Percentiles rank a stretch among this genome's conserved stretches.
These are phyloP conservation scores for Talaromyces sp. DNA, from an alignment of 2,329 filamentous ascomycete species.

Conservation along the genomic window DNA sequence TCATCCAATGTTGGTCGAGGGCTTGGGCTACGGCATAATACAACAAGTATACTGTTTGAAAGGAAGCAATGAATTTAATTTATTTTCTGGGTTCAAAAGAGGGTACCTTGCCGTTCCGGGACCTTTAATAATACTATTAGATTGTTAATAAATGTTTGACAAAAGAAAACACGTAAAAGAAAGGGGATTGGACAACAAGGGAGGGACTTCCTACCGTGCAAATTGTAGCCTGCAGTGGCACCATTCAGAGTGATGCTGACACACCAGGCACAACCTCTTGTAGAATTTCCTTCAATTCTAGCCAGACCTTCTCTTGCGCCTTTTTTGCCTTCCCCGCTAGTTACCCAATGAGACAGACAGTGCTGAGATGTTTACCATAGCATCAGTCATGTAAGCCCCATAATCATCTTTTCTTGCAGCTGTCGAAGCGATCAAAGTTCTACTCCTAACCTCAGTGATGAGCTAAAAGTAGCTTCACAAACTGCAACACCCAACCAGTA, in stretches of 20 bases:
- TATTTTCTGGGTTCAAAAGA: no score
- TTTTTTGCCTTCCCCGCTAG: background rate
- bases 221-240: background rate
- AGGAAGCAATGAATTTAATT: no score
- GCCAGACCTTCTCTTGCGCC: conserved; percentile 1
- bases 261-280: conserved; percentile 15
- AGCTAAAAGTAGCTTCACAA: conserved; percentile 33
- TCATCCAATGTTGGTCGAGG: no score
- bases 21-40: no score
- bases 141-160: background rate
- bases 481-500: background rate
- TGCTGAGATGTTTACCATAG: conserved; percentile 19
- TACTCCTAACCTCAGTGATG: conserved; percentile 46
- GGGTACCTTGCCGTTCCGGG: background rate
- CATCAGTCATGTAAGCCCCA: conserved; percentile 44
- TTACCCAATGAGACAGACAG: conserved; percentile 26
- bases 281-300: background rate
- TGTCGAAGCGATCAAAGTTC: conserved; percentile 40
- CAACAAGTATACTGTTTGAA: no score
- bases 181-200: background rate
- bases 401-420: conserved; percentile 39
- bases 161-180: background rate
- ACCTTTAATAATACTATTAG: background rate
- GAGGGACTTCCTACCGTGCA: background rate
- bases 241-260: background rate